Base-by-base conservation (phyloP, 2,329 filamentous ascomycete genomes). In the Alternaria triticimaculans region DNA sequence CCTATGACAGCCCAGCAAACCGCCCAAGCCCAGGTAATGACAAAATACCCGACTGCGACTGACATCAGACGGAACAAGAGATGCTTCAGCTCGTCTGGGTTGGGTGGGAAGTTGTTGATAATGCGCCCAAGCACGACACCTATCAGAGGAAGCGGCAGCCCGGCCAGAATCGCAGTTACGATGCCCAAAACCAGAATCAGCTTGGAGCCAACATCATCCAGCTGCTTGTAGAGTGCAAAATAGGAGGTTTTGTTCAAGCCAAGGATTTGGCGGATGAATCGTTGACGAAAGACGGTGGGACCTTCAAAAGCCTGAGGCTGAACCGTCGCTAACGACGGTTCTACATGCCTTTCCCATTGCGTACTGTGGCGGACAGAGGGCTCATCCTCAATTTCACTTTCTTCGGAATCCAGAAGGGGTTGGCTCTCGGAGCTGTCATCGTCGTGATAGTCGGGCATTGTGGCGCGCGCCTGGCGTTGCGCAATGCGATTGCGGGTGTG, bases 101-200 rank as follows among this genome's bases (percentile, higher is more conserved):
- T 66, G 1, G 84, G 85, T 37, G 84, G 85, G 26, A 86, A 86
- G 23, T 79, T 75, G 64, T 84, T 83, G 74, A 85, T 85, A 58
- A 86, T 82, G 57, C 82, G 78, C 37, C 83, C 83, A 48, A 85
- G 82, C 20, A 85, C 82, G 58, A 90, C 85, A 41, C 86, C 88
- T 74, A 90, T 87, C n/a, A 90, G 78, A 87, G 88, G 63, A 28
- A 89, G 86, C 1, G 88, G 88, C 7, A 87, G 81, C 44, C 88
- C 88, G 15, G 87, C 84, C 12, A 83, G 84, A 43, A 87, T 84
- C 44, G 87, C 84, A 21, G 80, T 73, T 6, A 81, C 8, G 15
- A 80, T 72, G 6, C 77, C 82, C 14, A 72, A 56, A 14, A 70
- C 60, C 3, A 82, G 73, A 11, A 82, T 77, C 1, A 65, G 25